Percentiles rank a stretch among this genome's conserved stretches.
phyloP scores from a whole-genome alignment of 768 basidiomycete genomes.

The Pisolithus microcarpus region DNA sequence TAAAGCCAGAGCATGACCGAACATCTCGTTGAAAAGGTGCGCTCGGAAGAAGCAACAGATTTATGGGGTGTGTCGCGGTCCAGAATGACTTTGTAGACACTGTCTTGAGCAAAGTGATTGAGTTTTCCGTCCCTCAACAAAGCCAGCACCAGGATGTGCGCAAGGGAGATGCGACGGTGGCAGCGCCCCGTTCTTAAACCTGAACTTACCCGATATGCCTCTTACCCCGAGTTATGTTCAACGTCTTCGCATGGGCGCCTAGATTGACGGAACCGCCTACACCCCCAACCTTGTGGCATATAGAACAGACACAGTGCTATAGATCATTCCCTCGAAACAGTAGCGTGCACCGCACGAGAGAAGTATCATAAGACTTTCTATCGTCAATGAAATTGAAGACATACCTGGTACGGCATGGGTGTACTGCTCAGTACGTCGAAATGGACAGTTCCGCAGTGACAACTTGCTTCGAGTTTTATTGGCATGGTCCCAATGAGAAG shows the following conservation, averaged over 20 bases:
- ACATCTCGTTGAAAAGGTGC: constrained; percentile 58
- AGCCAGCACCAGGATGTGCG: too few relatives aligned
- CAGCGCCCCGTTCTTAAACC: too few relatives aligned
- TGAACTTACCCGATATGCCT: constrained; percentile 43
- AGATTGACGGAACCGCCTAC: constrained; percentile 60
- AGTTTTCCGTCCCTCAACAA: too few relatives aligned
- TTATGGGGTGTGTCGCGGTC: constrained; percentile 48
- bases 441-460: constrained; percentile 30
- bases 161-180: too few relatives aligned
- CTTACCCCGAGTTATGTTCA: constrained; percentile 45
- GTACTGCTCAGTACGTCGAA: constrained; percentile 41
- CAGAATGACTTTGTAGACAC: constrained; percentile 57
- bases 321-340: not conserved
- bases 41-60: constrained; percentile 43
- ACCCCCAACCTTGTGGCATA: constrained; percentile 67
- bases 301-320: constrained; percentile 59
- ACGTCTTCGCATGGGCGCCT: constrained; percentile 45
- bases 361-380: too few relatives aligned
- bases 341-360: not conserved
- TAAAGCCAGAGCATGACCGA: constrained; percentile 64
- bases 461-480: constrained; percentile 38
- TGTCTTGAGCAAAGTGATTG: constrained; percentile 14
- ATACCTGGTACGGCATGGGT: constrained; percentile 56
- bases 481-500: constrained; percentile 36
- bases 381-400: not conserved